Base-by-base conservation (phyloP, 371 early-diverging fungal genomes). In the Saksenaea oblongispora region DNA sequence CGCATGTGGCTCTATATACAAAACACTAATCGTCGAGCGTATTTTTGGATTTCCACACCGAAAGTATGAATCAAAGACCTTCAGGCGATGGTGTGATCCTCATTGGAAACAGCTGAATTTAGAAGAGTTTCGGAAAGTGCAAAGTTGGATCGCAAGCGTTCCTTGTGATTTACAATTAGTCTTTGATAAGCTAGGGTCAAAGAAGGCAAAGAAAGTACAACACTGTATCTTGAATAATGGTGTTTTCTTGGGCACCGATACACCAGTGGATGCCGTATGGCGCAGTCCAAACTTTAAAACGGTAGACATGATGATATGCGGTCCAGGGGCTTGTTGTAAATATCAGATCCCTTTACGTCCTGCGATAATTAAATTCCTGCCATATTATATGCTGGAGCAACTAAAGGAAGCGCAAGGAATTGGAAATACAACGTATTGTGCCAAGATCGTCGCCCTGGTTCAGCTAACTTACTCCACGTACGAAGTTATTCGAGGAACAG, bases 271-370 rank as follows among this genome's bases (percentile, higher is more conserved):
- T 1, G 18, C 9, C 2, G 51, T 17, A 47, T 22, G 51, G 17
- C 51, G 51, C 18, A 8, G 22, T 9, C 51, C 51, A 2, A 47
- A 47, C 51, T 47, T 47, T 47, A 47, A 47, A 47, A 47, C 51
- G 22, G 22, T 9, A 47, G 51, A 47, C 51, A 47, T 47, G 51
- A 22, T 47, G n/a, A 22, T 47, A 10, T 47, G 51, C 11, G 51
- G 51, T 47, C 51, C 51, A 47, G 51, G 51, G 7, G n/a, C 22
- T 18, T 22, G 51, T 1, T 11, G 22, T 1, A 22, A n/a, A 47
- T 47, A 47, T 47, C 51, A 47, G 22, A 47, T 47, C 51, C 51
- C 51, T 0, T 22, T 47, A 47, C 51, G 51, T 22, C 51, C 51
- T n/a, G 51, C 51, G 3, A 18, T 47, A 22, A 47, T 47, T 10